These are phyloP conservation scores for Pseudoneurospora amorphoporcata DNA, from an alignment of 495 filamentous ascomycete species.

Conservation along the genomic window DNA sequence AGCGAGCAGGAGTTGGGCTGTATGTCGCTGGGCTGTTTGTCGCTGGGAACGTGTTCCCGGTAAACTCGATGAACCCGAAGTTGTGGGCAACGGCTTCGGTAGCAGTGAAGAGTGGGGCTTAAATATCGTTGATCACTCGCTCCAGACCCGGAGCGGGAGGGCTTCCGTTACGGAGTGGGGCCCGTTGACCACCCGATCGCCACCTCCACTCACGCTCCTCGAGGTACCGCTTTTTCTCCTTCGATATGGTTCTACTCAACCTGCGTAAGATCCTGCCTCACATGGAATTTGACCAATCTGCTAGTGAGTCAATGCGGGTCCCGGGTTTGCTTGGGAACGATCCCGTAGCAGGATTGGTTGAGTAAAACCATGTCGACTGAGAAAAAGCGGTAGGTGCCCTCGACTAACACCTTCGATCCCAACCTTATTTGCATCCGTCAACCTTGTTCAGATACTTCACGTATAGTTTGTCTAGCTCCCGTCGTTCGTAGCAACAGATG, in stretches of 20 bases:
- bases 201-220: too few relatives aligned
- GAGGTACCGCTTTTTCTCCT: too few relatives aligned
- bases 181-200: neutral
- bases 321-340: too few relatives aligned
- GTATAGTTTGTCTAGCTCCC: neutral
- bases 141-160: neutral
- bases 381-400: neutral
- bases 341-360: too few relatives aligned
- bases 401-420: neutral
- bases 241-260: too few relatives aligned
- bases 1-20: neutral
- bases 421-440: neutral
- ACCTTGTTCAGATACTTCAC: neutral
- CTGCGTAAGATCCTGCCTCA: too few relatives aligned
- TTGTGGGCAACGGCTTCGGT: neutral
- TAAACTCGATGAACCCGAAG: neutral
- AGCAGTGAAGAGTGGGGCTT: neutral
- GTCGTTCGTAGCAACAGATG: neutral
- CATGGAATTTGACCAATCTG: too few relatives aligned
- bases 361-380: too few relatives aligned
- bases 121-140: neutral
- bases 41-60: neutral
- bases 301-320: too few relatives aligned
- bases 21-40: neutral
- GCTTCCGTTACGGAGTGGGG: neutral